phyloP scores from a whole-genome alignment of 148 eudicot species.

The Bassia scoparia region DNA sequence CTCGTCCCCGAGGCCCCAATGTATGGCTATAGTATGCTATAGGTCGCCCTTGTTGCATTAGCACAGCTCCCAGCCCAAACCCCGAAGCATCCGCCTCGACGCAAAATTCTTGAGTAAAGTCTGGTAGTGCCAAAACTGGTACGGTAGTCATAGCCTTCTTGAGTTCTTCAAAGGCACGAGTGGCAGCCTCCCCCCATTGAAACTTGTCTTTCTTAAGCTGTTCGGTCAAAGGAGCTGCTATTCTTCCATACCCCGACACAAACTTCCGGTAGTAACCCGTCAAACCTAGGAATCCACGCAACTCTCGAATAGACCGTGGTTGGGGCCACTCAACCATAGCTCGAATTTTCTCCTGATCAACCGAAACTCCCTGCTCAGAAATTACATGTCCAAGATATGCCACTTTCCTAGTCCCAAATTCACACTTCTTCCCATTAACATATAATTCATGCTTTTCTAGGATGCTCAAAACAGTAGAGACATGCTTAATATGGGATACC shows the following conservation, averaged over 20 bases:
- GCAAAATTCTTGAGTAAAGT: neutral
- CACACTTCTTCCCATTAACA: neutral
- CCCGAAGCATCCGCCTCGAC: neutral
- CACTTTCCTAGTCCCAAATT: neutral
- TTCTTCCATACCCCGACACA: neutral
- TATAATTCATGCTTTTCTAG: too few relatives aligned
- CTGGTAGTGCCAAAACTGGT: neutral
- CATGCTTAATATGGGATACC: too few relatives aligned
- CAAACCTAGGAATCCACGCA: neutral
- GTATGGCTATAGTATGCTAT: neutral
- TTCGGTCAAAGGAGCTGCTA: neutral
- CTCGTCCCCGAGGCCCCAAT: neutral
- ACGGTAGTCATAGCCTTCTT: neutral
- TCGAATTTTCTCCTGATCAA: neutral
- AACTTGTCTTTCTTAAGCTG: neutral
- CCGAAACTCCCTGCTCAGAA: neutral
- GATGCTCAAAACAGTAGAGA: too few relatives aligned
- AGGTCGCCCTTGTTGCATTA: neutral
- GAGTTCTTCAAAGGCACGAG: neutral
- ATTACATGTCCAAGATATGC: neutral
- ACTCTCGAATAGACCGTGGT: neutral
- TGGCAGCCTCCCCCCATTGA: neutral
- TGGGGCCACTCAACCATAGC: neutral
- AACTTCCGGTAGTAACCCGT: neutral
- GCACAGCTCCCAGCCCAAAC: too few relatives aligned